A percentile compares a stretch with the other conserved stretches of the same genome.
phyloP scores from a whole-genome alignment of 371 early-diverging fungal genomes.

The Rhizomucor pusillus region DNA sequence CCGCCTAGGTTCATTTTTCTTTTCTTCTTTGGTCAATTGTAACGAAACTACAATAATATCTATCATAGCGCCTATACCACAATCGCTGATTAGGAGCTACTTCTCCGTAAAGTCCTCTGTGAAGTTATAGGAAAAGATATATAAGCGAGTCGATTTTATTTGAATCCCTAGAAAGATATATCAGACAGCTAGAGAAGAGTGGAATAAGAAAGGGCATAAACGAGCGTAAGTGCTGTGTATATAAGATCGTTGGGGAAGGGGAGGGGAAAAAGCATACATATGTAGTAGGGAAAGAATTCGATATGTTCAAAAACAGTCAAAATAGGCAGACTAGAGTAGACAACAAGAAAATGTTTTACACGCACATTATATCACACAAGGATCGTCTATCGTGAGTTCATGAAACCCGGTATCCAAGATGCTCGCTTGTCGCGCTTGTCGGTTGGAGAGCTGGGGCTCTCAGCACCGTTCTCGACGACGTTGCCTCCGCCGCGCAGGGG shows the following conservation, averaged over 20 bases:
- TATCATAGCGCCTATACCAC: too few relatives aligned
- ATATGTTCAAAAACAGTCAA: not conserved
- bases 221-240: constrained; percentile 1
- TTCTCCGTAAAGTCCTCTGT: too few relatives aligned
- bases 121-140: not conserved
- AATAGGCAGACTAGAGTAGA: not conserved
- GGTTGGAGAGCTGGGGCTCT: constrained; percentile 17
- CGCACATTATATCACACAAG: too few relatives aligned
- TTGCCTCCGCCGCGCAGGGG: constrained; percentile 85
- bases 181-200: too few relatives aligned
- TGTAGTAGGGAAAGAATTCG: not conserved
- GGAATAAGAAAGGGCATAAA: not conserved
- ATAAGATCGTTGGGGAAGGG: not conserved
- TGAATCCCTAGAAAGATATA: constrained; percentile 4
- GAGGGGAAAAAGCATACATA: constrained; percentile 3
- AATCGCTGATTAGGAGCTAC: too few relatives aligned
- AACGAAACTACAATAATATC: too few relatives aligned
- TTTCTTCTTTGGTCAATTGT: too few relatives aligned
- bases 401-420: constrained; percentile 39
- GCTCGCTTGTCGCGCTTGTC: constrained; percentile 31
- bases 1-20: too few relatives aligned
- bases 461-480: constrained; percentile 23
- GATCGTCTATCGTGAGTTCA: constrained; percentile 21
- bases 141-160: constrained; percentile 2
- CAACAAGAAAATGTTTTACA: too few relatives aligned